phyloP scores from a whole-genome alignment of 495 filamentous ascomycete species.

The Pyrenula aspistea region DNA sequence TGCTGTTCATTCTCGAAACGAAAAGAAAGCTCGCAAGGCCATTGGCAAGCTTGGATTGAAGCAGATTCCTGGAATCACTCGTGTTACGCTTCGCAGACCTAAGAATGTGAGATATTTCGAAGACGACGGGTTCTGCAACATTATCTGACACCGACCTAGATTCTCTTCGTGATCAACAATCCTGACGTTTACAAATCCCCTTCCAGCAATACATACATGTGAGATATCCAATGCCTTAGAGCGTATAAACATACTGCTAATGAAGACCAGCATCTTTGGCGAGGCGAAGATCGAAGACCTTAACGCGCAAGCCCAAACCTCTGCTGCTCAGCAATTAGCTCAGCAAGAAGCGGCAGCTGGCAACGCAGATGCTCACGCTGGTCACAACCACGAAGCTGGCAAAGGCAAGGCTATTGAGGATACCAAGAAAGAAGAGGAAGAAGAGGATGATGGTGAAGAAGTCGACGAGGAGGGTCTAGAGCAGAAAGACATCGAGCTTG shows the following conservation, averaged over 20 bases:
- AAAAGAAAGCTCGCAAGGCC: conserved; percentile 99
- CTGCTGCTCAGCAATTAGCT: conserved; percentile 82
- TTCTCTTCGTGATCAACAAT: conserved; percentile 98
- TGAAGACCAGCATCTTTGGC: conserved; percentile 74
- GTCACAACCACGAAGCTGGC: conserved; percentile 51
- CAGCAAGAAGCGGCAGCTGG: conserved; percentile 68
- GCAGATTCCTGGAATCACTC: conserved; percentile 91
- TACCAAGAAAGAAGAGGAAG: conserved; percentile 71
- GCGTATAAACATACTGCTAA: conserved; percentile 10
- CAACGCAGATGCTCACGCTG: conserved; percentile 63
- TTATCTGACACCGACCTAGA: conserved; percentile 37
- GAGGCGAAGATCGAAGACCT: conserved; percentile 99
- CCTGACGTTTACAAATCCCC: conserved; percentile 99
- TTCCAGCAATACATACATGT: conserved; percentile 99
- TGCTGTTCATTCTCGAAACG: conserved; percentile 91
- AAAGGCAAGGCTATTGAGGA: conserved; percentile 66
- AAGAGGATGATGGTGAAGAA: conserved; percentile 92
- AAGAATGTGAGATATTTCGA: conserved; percentile 71
- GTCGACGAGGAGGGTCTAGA: conserved; percentile 89
- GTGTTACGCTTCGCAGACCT: conserved; percentile 91
- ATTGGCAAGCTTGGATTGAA: conserved; percentile 96
- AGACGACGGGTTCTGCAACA: background rate
- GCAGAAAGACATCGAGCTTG: conserved; percentile 97
- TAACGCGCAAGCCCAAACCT: conserved; percentile 92
- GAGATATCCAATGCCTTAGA: conserved; percentile 23